Evolutionary conservation across 1,139 yeast genomes (phyloP).

Genomic region (Geotrichum histeridarum): DNA sequence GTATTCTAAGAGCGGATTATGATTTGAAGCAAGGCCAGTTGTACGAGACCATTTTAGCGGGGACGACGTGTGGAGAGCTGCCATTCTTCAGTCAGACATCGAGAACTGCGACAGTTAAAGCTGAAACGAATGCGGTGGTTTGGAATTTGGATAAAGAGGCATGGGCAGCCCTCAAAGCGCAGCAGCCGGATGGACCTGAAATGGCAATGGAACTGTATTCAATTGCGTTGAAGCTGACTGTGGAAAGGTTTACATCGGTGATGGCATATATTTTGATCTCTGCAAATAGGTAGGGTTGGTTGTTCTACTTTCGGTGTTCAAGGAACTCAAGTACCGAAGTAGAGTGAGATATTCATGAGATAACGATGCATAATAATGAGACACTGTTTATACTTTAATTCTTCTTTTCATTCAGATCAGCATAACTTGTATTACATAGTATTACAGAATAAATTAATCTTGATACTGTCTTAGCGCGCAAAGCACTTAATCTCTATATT

Average conservation of each 20-base stretch:
- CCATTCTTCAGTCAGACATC: constrained; percentile 45
- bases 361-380: neutral
- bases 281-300: constrained; percentile 14
- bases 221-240: constrained; percentile 60
- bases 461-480: neutral
- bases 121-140: constrained; percentile 54
- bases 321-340: neutral
- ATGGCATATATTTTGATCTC: constrained; percentile 34
- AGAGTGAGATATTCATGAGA: too few species aligned
- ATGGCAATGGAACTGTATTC: constrained; percentile 63
- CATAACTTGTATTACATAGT: too few species aligned
- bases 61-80: constrained; percentile 83
- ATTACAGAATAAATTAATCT: neutral
- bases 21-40: constrained; percentile 53
- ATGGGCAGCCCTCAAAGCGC: constrained; percentile 42
- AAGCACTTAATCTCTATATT: constrained; percentile 39
- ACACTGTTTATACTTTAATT: too few species aligned
- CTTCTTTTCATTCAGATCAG: too few species aligned
- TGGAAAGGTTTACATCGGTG: constrained; percentile 57
- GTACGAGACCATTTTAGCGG: constrained; percentile 76
- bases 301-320: too few species aligned
- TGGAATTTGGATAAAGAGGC: constrained; percentile 62
- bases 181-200: constrained; percentile 45
- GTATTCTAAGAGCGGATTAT: constrained; percentile 62
- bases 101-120: constrained; percentile 38